Base-by-base conservation (phyloP, 352 stramenopile species). In the Phytophthora ramorum region DNA sequence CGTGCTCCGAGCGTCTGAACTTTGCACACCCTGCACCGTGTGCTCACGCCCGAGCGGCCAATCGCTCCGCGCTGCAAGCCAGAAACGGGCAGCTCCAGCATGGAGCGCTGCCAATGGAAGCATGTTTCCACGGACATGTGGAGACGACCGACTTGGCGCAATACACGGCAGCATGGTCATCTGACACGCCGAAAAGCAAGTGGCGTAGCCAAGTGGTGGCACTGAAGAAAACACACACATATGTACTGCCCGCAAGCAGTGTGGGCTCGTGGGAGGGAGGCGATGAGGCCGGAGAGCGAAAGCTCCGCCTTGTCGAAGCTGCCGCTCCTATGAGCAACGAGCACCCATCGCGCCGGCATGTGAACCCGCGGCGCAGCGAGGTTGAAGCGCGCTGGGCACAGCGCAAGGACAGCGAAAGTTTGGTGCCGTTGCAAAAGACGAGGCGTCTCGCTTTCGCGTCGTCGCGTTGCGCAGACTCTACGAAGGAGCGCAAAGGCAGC, bases 101-200 rank as follows among this genome's bases (percentile, higher is more conserved):
- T 62, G 49, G 59, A 61, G 50, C 26, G 26, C 7, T 32, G 26
- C 2, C 26, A 8, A 32, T 32, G 26, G 26, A 32, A 22, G 37
- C 34, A 28, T 30, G 44, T 44, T 63, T 63, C 51, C 49, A 49
- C 58, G 20, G 52, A 61, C 59, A 62, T 67, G 50, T 67, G 59
- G 50, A 55, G 26, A 32, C 26, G 26, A 32, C 26, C 26, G 26
- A 3, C 26, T 38, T 38, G 32, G 32, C 32, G 32, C 32, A 38
- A 38, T 38, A 16, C 32, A 10, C 7, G 4, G 26, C 4, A 32
- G 26, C 26, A 32, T 32, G 26, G 32, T 24, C 58, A 66, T 66
- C 58, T 53, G 38, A 37, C 30, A 13, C 22, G 38, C 14, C 20
- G 16, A 63, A 32, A 53, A 48, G 55, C 55, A 63, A 48, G 43